Evolutionary conservation across 805 yeast genomes (phyloP).

Genomic region (Lachancea meyersii): DNA sequence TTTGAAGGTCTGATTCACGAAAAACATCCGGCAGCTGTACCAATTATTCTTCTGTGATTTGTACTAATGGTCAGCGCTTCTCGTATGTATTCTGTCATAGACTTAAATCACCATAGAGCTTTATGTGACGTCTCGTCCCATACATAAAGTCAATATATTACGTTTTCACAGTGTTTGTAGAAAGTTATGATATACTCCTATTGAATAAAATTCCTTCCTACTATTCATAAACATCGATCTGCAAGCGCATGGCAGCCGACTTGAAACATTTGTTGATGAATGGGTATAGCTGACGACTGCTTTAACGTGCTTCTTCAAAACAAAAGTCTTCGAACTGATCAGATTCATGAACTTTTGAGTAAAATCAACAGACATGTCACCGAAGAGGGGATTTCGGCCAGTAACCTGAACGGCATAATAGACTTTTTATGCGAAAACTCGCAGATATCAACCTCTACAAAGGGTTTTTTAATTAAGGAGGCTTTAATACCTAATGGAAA

Average conservation of each 20-base stretch:
- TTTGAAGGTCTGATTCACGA: slow-evolving; percentile 24
- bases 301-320: background rate
- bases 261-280: slow-evolving; percentile 5
- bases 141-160: too few relatives aligned
- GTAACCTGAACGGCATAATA: slow-evolving; percentile 10
- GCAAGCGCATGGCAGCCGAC: too few relatives aligned
- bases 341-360: slow-evolving; percentile 2
- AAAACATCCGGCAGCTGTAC: background rate
- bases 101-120: too few relatives aligned
- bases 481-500: slow-evolving; percentile 28
- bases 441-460: slow-evolving; percentile 14
- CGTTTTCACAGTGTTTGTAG: too few relatives aligned
- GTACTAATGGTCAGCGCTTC: too few relatives aligned
- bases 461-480: slow-evolving; percentile 22
- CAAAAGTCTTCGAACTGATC: background rate
- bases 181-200: too few relatives aligned
- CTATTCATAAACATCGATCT: too few relatives aligned
- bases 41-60: too few relatives aligned
- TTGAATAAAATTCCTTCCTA: too few relatives aligned
- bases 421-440: slow-evolving; percentile 17
- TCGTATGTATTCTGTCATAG: too few relatives aligned
- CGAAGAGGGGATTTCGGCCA: slow-evolving; percentile 3
- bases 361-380: background rate
- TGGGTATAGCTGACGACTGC: slow-evolving; percentile 4
- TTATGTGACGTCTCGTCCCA: too few relatives aligned